Evolutionary conservation across 305 asterid species (phyloP).

Genomic region (Rubia tinctorum): DNA sequence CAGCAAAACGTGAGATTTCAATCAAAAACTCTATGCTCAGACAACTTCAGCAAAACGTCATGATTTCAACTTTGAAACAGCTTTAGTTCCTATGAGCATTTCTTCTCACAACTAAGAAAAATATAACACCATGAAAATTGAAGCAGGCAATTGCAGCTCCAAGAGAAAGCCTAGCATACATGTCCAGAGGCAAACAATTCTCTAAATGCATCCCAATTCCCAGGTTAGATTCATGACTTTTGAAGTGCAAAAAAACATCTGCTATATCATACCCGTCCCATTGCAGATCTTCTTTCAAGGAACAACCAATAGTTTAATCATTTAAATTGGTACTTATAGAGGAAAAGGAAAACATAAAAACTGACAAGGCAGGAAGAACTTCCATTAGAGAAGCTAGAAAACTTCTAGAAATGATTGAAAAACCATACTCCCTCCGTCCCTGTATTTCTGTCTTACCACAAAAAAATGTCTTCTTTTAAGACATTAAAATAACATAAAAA

Average conservation of each 20-base stretch:
- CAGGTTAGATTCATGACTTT: background rate
- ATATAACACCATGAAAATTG: background rate
- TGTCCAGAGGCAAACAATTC: background rate
- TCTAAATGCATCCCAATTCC: background rate
- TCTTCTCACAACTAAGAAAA: background rate
- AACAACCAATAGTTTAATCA: background rate
- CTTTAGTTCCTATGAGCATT: too few species aligned
- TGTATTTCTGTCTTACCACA: too few species aligned
- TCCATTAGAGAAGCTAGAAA: background rate
- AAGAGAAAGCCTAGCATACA: background rate
- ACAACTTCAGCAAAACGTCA: too few species aligned
- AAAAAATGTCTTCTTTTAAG: too few species aligned
- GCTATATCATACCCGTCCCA: background rate
- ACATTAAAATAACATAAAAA: too few species aligned
- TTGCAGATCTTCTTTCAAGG: background rate
- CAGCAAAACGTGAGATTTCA: too few species aligned
- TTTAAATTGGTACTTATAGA: background rate
- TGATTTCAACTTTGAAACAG: too few species aligned
- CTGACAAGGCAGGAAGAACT: background rate
- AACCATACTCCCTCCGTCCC: too few species aligned
- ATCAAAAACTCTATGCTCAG: too few species aligned
- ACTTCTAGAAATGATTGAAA: background rate
- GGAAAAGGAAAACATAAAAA: background rate
- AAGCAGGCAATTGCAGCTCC: background rate
- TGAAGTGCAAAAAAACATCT: background rate